Conservation (phyloP, 139 green algal species). For the Micractinium conductrix region DNA sequence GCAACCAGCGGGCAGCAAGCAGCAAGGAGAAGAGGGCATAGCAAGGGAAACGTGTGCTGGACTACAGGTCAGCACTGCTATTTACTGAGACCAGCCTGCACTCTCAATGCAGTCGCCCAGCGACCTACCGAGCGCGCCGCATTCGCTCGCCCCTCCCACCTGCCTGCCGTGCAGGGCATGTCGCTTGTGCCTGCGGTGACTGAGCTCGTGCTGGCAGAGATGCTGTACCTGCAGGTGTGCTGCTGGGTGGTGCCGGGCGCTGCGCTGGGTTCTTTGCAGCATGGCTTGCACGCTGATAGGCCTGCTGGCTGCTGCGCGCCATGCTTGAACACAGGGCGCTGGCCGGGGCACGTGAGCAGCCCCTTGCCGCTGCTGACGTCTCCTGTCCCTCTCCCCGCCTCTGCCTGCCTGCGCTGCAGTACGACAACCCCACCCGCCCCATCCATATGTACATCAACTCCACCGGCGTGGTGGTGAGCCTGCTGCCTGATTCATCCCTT, state of each 20-base stretch:
- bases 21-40: too few species aligned
- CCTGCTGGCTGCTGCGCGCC: background rate
- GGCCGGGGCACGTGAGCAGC: background rate
- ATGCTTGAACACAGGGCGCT: background rate
- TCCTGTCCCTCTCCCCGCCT: background rate
- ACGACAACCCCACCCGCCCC: slow-evolving; percentile 60
- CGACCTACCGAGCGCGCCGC: too few species aligned
- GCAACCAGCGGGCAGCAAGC: too few species aligned
- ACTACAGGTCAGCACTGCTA: too few species aligned
- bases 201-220: slow-evolving; percentile 89
- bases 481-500: too few species aligned
- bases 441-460: slow-evolving; percentile 99
- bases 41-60: too few species aligned
- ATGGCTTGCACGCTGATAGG: slow-evolving; percentile 4
- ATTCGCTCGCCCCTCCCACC: background rate
- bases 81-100: too few species aligned
- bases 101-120: too few species aligned
- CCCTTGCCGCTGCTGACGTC: background rate
- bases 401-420: slow-evolving; percentile 42
- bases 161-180: slow-evolving; percentile 75
- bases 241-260: slow-evolving; percentile 72
- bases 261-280: slow-evolving; percentile 91
- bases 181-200: slow-evolving; percentile 89
- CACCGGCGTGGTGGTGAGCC: slow-evolving; percentile 88
- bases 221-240: slow-evolving; percentile 86